phyloP scores from a whole-genome alignment of 768 basidiomycete species.

The Phanerochaete sordida region DNA sequence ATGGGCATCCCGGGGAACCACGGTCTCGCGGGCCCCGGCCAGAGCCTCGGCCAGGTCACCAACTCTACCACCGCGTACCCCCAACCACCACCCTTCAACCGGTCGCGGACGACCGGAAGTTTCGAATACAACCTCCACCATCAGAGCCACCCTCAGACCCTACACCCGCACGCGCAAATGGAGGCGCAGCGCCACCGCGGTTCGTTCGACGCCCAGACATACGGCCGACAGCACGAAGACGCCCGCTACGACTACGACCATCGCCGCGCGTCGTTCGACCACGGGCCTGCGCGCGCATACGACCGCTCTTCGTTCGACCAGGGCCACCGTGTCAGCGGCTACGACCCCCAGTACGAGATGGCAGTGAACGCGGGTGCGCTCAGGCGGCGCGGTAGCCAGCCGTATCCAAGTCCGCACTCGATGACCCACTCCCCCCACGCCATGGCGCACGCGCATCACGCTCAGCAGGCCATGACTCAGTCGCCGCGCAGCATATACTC shows the following conservation, averaged over 20 bases:
- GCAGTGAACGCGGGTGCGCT: neutral
- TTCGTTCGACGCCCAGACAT: neutral
- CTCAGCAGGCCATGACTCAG: neutral
- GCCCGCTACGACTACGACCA: constrained; percentile 1
- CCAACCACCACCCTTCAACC: neutral
- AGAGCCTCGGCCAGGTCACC: neutral
- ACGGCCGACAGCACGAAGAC: neutral
- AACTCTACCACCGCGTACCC: neutral
- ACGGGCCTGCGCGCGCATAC: neutral
- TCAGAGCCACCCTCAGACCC: neutral
- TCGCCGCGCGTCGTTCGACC: constrained; percentile 3
- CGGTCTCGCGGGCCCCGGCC: neutral
- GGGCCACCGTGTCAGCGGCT: neutral
- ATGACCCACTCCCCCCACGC: constrained; percentile 2
- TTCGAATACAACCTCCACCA: neutral
- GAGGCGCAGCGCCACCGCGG: neutral
- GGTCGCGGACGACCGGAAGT: neutral
- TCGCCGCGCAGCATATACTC: constrained; percentile 1
- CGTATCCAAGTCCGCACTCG: constrained; percentile 8
- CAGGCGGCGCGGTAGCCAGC: constrained; percentile 9
- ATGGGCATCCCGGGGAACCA: neutral
- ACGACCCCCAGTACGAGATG: neutral
- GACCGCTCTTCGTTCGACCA: neutral
- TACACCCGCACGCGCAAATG: constrained; percentile 4
- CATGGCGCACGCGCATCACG: neutral